A percentile compares a stretch with the other conserved stretches of the same genome.
Evolutionary conservation across 768 basidiomycete species (phyloP).

Genomic region (Exidia glandulosa): DNA sequence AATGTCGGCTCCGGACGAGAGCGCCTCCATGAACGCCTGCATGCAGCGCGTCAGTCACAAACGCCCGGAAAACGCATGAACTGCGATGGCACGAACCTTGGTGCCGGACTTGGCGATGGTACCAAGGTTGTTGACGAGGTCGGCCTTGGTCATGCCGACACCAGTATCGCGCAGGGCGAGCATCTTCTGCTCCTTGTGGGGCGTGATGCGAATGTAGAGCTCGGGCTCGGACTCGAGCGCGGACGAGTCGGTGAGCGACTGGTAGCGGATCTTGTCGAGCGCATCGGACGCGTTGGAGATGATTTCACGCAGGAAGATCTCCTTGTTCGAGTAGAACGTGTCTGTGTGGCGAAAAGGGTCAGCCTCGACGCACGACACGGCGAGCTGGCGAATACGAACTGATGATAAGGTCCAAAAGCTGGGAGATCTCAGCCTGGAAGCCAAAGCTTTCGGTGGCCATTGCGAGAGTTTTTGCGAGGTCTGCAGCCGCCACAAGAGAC

Average conservation of each 20-base stretch:
- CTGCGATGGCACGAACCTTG: conserved; percentile 40
- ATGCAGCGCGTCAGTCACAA: conserved; percentile 3
- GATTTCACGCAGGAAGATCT: conserved; percentile 97
- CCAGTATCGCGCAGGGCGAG: conserved; percentile 90
- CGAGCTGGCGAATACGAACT: conserved; percentile 38
- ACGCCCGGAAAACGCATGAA: conserved; percentile 1
- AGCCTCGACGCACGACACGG: conserved; percentile 1
- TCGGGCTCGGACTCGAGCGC: conserved; percentile 87
- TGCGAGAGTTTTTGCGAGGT: conserved; percentile 5
- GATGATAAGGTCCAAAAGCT: conserved; percentile 97
- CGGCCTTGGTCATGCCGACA: conserved; percentile 99
- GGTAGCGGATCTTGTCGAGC: conserved; percentile 97
- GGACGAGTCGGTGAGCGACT: conserved; percentile 86
- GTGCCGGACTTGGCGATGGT: conserved; percentile 93
- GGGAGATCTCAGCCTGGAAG: conserved; percentile 99
- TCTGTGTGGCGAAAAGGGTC: conserved; percentile 34
- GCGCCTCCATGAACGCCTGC: conserved; percentile 98
- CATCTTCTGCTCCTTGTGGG: conserved; percentile 92
- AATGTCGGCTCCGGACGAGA: conserved; percentile 78
- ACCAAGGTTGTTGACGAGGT: conserved; percentile 98
- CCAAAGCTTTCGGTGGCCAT: conserved; percentile 66
- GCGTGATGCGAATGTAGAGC: conserved; percentile 85
- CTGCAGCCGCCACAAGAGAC: background rate
- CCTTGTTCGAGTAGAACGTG: conserved; percentile 99
- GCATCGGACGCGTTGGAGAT: conserved; percentile 98